Evolutionary conservation across 2,329 filamentous ascomycete genomes (phyloP).

Genomic region (Aureobasidium sp.): DNA sequence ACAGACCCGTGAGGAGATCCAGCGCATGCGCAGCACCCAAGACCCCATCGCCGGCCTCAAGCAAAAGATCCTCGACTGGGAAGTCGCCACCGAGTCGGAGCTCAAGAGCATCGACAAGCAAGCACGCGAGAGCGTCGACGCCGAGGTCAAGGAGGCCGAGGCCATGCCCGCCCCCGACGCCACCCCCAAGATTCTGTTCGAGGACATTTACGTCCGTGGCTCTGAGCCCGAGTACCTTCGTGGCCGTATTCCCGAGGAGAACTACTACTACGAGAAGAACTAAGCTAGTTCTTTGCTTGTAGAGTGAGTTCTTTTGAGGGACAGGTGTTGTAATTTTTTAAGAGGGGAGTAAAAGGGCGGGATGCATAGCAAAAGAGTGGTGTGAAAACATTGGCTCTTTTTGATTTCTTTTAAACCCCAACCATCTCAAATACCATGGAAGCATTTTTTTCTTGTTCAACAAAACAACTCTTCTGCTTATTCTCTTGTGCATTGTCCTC

Average conservation of each 20-base stretch:
- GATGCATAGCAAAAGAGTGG: neutral
- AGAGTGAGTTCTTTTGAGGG: neutral
- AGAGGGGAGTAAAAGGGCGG: neutral
- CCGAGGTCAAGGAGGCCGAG: constrained; percentile 85
- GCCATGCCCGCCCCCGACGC: constrained; percentile 73
- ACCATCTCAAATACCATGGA: neutral
- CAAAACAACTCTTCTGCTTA: too few species aligned
- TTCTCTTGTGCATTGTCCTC: too few species aligned
- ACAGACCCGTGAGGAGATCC: constrained; percentile 90
- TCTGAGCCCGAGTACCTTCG: constrained; percentile 82
- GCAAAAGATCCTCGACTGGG: constrained; percentile 97
- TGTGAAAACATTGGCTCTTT: neutral
- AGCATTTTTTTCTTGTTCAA: neutral
- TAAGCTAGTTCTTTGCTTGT: neutral
- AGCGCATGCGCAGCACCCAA: constrained; percentile 98
- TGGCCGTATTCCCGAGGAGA: constrained; percentile 84
- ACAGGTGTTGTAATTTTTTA: neutral
- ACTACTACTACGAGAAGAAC: constrained; percentile 58
- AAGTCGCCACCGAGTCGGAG: constrained; percentile 82
- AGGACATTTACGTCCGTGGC: constrained; percentile 91
- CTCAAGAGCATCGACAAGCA: constrained; percentile 96
- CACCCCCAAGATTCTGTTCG: constrained; percentile 75
- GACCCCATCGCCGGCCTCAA: constrained; percentile 97
- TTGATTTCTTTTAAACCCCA: neutral
- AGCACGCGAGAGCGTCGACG: constrained; percentile 74